These are phyloP conservation scores for Haematococcus lacustris DNA, from an alignment of 139 green algal species.

Conservation along the genomic window DNA sequence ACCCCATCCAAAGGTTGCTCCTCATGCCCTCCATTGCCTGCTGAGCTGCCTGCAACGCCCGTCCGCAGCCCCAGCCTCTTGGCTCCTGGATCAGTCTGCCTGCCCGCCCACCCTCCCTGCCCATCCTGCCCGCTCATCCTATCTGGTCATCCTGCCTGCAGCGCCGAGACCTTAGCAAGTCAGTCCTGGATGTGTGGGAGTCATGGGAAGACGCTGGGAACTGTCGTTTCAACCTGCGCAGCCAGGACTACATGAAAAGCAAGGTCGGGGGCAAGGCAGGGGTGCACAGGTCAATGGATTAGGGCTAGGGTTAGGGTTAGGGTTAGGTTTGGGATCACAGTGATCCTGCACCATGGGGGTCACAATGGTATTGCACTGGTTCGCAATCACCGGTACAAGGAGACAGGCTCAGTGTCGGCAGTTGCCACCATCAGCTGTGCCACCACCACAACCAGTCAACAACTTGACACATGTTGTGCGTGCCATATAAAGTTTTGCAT, in stretches of 20 bases:
- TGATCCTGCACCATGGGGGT: too few relatives aligned
- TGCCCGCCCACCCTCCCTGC: background rate
- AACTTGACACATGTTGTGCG: too few relatives aligned
- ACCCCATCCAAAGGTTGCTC: background rate
- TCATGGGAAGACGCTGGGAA: background rate
- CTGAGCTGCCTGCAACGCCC: background rate
- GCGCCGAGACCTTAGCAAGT: background rate
- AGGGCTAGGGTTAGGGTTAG: too few relatives aligned
- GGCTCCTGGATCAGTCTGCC: background rate
- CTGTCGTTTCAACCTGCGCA: background rate
- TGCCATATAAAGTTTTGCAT: too few relatives aligned
- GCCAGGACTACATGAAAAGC: slow-evolving; percentile 2
- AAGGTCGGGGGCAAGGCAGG: too few relatives aligned
- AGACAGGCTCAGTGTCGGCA: too few relatives aligned
- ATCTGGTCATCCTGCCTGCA: background rate
- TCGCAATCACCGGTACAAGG: too few relatives aligned
- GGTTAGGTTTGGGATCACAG: too few relatives aligned
- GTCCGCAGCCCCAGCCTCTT: background rate
- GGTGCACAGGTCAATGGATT: too few relatives aligned
- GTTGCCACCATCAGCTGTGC: too few relatives aligned
- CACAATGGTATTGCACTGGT: too few relatives aligned
- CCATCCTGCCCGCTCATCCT: background rate
- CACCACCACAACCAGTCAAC: too few relatives aligned
- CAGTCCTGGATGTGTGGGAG: background rate
- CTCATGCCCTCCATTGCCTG: background rate